Base-by-base conservation (phyloP, 139 green algal species). In the Zygnema circumcarinatum region DNA sequence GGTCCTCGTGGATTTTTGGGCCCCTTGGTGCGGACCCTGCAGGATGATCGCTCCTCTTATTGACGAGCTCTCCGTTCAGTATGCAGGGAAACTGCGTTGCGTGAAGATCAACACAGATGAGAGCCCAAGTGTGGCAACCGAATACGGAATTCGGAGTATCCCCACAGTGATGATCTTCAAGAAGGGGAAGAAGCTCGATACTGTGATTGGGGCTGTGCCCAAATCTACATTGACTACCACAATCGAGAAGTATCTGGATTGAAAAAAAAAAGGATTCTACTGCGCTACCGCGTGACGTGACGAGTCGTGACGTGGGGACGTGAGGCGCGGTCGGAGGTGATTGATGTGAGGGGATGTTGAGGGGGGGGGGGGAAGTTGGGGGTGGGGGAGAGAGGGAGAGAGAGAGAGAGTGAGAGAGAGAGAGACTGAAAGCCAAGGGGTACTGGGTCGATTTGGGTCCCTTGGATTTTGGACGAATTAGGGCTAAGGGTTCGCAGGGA, bases 101-200 rank as follows among this genome's bases (percentile, higher is more conserved):
- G 62, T 96, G n/a, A 98, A 98, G 92, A 90, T 99, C 11, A 99
- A 99, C 96, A 99, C 97, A 32, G 97, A 99, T 74, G 96, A 99
- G 93, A 96, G 90, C 88, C 97, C 97, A 25, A 88, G 90, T 75
- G 92, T 98, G 16, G 97, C 97, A 31, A 98, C 96, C 20, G 95
- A 98, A 89, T 98, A 98, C 87, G 96, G 96, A 76, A 99, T 99
- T 85, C 92, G 97, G 39, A 95, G 88, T 90, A 99, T 99, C 40
- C 97, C 97, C 29, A 99, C 97, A 54, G 94, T 98, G 22, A 99
- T 99, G 95, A 93, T 99, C 67, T 99, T 98, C 92, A 98, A 99
- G 94, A 88, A 93, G 79, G 96, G 97, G 53, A 89, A 97, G 90
- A 99, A 99, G 93, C 92, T 96, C 93, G 97, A 99, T 74, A 98